A percentile compares a stretch with the other conserved stretches of the same genome.
Conservation (phyloP, 1,284 basidiomycete species). For the Ustilago loliicola region DNA sequence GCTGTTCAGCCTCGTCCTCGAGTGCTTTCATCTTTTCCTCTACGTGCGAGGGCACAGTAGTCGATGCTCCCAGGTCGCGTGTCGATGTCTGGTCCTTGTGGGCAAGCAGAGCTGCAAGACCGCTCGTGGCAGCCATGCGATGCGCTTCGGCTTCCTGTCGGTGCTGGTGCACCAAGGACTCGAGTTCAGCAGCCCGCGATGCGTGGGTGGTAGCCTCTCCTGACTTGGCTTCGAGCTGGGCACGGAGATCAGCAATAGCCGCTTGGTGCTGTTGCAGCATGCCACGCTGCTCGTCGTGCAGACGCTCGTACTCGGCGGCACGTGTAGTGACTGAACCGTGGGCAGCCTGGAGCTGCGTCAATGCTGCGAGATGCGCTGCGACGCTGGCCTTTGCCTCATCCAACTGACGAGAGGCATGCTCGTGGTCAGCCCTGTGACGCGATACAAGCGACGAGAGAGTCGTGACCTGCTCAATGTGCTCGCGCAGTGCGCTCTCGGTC, state of each 20-base stretch:
- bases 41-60: constrained; percentile 51
- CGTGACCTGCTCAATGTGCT: constrained; percentile 82
- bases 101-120: constrained; percentile 64
- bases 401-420: constrained; percentile 78
- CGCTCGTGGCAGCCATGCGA: constrained; percentile 61
- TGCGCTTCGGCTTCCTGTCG: constrained; percentile 66
- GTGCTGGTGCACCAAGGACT: constrained; percentile 77
- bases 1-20: constrained; percentile 62
- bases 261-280: constrained; percentile 68
- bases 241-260: constrained; percentile 82
- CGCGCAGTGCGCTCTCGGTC: constrained; percentile 80
- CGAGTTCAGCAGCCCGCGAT: constrained; percentile 83
- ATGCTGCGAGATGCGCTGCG: constrained; percentile 85
- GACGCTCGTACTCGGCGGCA: constrained; percentile 83
- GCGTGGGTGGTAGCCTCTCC: constrained; percentile 71
- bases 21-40: constrained; percentile 64
- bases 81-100: constrained; percentile 48
- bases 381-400: constrained; percentile 75
- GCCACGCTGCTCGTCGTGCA: constrained; percentile 73
- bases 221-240: constrained; percentile 76
- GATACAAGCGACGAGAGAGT: constrained; percentile 81
- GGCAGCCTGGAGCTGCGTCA: constrained; percentile 86
- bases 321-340: constrained; percentile 82
- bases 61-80: constrained; percentile 39
- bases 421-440: constrained; percentile 84